Conservation (phyloP, 2,329 filamentous ascomycete genomes). For the Colletotrichum lentis region DNA sequence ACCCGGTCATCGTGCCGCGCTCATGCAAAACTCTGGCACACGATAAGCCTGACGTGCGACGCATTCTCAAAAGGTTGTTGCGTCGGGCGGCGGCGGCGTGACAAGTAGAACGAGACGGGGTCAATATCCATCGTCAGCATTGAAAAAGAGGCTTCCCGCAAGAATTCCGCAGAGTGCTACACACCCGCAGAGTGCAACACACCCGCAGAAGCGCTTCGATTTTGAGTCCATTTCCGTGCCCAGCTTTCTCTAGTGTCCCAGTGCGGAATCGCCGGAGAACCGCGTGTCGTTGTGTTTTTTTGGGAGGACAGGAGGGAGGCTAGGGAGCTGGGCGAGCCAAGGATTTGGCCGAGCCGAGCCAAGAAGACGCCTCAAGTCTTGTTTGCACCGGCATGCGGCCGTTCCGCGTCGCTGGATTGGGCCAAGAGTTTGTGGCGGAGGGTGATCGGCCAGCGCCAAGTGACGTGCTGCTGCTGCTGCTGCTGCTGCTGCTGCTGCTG, state of each 20-base stretch:
- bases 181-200: constrained; percentile 28
- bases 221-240: background rate
- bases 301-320: background rate
- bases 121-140: background rate
- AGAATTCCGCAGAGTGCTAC: too few relatives aligned
- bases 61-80: too few relatives aligned
- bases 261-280: background rate
- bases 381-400: constrained; percentile 20
- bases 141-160: constrained; percentile 17
- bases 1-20: background rate
- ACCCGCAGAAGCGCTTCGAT: constrained; percentile 10
- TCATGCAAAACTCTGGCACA: background rate
- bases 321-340: too few relatives aligned
- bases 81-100: too few relatives aligned
- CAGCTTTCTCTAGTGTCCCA: too few relatives aligned
- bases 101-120: background rate
- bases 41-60: background rate
- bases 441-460: constrained; percentile 24
- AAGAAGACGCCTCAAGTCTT: constrained; percentile 19
- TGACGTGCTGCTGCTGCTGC: constrained; percentile 24
- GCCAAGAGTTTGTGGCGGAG: constrained; percentile 16
- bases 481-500: too few relatives aligned
- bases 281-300: background rate
- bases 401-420: constrained; percentile 17
- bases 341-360: background rate